phyloP scores from a whole-genome alignment of 176 grass and related monocot species.

The Bonia amplexicaulis region DNA sequence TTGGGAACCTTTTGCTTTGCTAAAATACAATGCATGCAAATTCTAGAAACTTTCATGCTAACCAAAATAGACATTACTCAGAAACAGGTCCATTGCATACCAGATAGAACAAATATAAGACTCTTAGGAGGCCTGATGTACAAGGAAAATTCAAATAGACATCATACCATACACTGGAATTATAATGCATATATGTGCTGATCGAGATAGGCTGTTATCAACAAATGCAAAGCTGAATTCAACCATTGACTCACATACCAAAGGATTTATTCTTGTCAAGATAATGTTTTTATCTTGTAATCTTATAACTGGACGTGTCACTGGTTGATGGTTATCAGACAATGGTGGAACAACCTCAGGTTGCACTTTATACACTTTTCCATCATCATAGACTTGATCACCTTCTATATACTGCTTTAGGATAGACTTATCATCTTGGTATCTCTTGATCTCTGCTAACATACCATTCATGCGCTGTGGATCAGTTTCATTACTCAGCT shows the following conservation, averaged over 20 bases:
- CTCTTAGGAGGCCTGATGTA: background rate
- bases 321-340: constrained; percentile 79
- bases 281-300: constrained; percentile 89
- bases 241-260: constrained; percentile 50
- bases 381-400: constrained; percentile 86
- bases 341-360: constrained; percentile 79
- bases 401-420: constrained; percentile 93
- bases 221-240: constrained; percentile 21
- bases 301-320: constrained; percentile 93
- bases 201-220: background rate
- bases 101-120: constrained; percentile 3
- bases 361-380: constrained; percentile 87
- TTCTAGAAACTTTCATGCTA: background rate
- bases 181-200: constrained; percentile 12
- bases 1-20: background rate
- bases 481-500: constrained; percentile 84
- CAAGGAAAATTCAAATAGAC: constrained; percentile 16
- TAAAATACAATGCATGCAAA: background rate
- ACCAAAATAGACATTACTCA: background rate
- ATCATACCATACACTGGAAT: background rate
- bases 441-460: constrained; percentile 91
- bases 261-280: constrained; percentile 90
- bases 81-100: background rate
- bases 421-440: constrained; percentile 86
- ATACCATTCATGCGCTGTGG: constrained; percentile 72